Evolutionary conservation across 371 early-diverging fungal genomes (phyloP).

Genomic region (Lichtheimia corymbifera): DNA sequence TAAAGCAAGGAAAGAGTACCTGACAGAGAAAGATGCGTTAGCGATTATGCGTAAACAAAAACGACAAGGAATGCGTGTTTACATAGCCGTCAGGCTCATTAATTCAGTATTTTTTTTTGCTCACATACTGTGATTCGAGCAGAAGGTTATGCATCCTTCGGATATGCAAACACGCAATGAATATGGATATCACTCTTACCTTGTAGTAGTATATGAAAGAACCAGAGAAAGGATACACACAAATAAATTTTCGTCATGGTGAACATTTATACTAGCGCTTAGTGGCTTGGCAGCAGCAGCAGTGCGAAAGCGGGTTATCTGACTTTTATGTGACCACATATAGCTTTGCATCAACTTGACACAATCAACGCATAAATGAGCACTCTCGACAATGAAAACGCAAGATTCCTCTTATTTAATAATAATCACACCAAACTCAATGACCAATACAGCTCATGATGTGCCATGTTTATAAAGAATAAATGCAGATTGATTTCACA

Average conservation of each 20-base stretch:
- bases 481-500: no score
- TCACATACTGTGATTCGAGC: conserved; percentile 1
- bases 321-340: neutral
- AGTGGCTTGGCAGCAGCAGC: conserved; percentile 1
- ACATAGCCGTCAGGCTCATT: conserved; percentile 2
- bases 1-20: no score
- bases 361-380: neutral
- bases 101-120: conserved; percentile 3
- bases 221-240: neutral
- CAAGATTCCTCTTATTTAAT: no score
- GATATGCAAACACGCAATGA: neutral
- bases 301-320: neutral
- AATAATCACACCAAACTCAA: no score
- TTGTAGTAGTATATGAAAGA: neutral
- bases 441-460: no score
- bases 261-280: neutral
- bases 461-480: no score
- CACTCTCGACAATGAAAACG: neutral
- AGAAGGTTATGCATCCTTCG: neutral
- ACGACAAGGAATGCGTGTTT: no score
- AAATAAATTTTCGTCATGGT: neutral
- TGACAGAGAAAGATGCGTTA: no score
- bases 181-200: neutral
- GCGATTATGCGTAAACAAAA: no score
- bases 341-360: neutral